phyloP scores from a whole-genome alignment of 73 alveolate genomes.

The Diophrys appendiculata region DNA sequence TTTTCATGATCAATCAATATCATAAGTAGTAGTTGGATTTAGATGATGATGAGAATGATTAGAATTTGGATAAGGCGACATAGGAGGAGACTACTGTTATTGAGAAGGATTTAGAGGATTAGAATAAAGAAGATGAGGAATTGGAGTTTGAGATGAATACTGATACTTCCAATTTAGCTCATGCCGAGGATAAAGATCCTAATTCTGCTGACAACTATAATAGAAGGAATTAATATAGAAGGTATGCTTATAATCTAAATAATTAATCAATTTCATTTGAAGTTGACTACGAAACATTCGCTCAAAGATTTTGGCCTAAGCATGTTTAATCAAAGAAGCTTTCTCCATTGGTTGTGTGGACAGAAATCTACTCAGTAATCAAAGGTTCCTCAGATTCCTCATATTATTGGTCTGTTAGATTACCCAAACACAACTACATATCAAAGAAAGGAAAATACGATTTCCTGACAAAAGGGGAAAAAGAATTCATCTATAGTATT shows the following conservation, averaged over 20 bases:
- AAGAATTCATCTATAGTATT: conserved; percentile 42
- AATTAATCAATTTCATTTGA: conserved; percentile 47
- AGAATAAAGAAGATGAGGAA: too few relatives aligned
- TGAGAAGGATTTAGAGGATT: too few relatives aligned
- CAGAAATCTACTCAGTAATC: conserved; percentile 74
- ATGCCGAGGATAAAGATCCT: too few relatives aligned
- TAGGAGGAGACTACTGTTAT: too few relatives aligned
- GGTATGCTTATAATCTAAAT: too few relatives aligned
- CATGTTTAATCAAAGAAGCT: conserved; percentile 11
- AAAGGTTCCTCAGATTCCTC: conserved; percentile 57
- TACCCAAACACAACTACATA: conserved; percentile 11
- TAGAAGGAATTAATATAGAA: too few relatives aligned
- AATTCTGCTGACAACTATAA: too few relatives aligned
- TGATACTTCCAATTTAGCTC: too few relatives aligned
- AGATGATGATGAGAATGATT: conserved; percentile 23
- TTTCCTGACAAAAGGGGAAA: conserved; percentile 46
- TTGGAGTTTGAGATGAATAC: too few relatives aligned
- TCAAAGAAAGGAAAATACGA: conserved; percentile 18
- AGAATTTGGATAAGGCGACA: too few relatives aligned
- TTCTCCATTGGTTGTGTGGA: conserved; percentile 65
- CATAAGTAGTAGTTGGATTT: conserved; percentile 16
- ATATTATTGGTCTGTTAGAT: background rate
- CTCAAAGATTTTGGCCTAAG: conserved; percentile 67
- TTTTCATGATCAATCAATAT: conserved; percentile 53
- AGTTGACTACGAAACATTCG: conserved; percentile 64